Evolutionary conservation across 768 basidiomycete species (phyloP).

Genomic region (Mycena floridula): DNA sequence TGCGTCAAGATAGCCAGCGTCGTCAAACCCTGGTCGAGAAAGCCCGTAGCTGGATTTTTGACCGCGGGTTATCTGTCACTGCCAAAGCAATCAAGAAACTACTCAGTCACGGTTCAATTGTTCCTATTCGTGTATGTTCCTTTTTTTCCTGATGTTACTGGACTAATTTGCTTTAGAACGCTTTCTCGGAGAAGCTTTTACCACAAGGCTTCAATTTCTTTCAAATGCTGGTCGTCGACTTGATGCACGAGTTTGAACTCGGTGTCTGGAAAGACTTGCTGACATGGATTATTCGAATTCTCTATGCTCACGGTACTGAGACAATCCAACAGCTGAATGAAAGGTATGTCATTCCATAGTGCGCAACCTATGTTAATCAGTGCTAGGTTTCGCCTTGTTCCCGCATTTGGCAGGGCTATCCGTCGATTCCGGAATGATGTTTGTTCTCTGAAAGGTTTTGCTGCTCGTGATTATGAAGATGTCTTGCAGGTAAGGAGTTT

Average conservation of each 20-base stretch:
- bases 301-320: constrained; percentile 18
- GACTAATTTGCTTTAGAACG: constrained; percentile 16
- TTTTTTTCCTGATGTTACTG: neutral
- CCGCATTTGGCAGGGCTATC: constrained; percentile 19
- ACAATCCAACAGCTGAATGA: constrained; percentile 22
- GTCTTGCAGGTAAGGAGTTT: constrained; percentile 17
- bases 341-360: constrained; percentile 14
- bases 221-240: constrained; percentile 25
- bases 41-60: constrained; percentile 11
- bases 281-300: constrained; percentile 28
- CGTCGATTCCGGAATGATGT: constrained; percentile 21
- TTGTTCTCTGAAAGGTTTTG: constrained; percentile 20
- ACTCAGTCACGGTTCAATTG: constrained; percentile 9
- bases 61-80: constrained; percentile 1
- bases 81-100: constrained; percentile 6
- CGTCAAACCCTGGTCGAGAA: constrained; percentile 4
- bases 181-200: constrained; percentile 13
- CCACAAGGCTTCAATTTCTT: constrained; percentile 16
- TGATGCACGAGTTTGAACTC: constrained; percentile 32
- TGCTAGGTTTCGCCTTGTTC: constrained; percentile 15
- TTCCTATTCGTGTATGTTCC: constrained; percentile 13
- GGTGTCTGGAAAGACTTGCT: constrained; percentile 34
- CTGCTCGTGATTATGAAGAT: constrained; percentile 29
- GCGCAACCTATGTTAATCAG: neutral
- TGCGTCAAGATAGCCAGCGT: constrained; percentile 4